phyloP scores from a whole-genome alignment of 164 flowering plant species.

The Warburgia ugandensis region DNA sequence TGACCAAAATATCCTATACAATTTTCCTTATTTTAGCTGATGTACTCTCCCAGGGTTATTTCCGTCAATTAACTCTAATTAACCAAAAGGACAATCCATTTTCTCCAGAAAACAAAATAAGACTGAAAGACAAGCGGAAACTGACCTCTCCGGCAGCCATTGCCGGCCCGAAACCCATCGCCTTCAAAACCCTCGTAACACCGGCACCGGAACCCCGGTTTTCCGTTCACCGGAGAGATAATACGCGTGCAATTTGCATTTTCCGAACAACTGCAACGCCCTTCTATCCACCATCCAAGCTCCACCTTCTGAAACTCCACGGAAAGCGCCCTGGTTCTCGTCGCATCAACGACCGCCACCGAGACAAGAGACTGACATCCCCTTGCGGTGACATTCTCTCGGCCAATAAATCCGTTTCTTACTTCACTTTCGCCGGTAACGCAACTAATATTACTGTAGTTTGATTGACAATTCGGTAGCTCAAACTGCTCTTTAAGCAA shows the following conservation, averaged over 20 bases:
- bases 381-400: constrained; percentile 6
- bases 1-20: no score
- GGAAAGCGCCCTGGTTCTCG: constrained; percentile 21
- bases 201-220: constrained; percentile 36
- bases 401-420: constrained; percentile 18
- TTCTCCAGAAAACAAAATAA: no score
- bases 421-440: constrained; percentile 17
- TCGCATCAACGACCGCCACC: constrained; percentile 24
- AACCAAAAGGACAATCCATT: no score
- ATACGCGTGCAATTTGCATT: constrained; percentile 31
- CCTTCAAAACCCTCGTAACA: constrained; percentile 55
- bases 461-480: constrained; percentile 12
- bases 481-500: constrained; percentile 28
- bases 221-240: constrained; percentile 13
- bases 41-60: no score
- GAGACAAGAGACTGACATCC: constrained; percentile 36
- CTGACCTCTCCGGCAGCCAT: constrained; percentile 62
- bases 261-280: constrained; percentile 30
- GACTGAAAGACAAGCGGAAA: not conserved
- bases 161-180: constrained; percentile 53
- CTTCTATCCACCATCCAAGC: constrained; percentile 72
- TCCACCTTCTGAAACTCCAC: constrained; percentile 40
- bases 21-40: no score
- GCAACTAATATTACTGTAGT: constrained; percentile 29
- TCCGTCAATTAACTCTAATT: no score